These are phyloP conservation scores for Dactylellina leptospora DNA, from an alignment of 2,329 filamentous ascomycete genomes.

Conservation along the genomic window DNA sequence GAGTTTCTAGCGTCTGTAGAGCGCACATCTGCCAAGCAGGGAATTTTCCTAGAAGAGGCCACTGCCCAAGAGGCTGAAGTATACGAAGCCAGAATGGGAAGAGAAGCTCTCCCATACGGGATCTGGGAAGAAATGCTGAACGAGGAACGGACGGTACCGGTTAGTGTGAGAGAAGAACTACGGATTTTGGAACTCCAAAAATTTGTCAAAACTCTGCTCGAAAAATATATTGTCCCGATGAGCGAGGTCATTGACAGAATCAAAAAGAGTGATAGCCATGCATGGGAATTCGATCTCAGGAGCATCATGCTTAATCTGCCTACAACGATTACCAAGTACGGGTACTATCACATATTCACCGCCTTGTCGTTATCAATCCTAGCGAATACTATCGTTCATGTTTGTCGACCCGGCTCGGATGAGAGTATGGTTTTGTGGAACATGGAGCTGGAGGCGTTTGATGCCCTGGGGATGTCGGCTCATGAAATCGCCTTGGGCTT, in stretches of 20 bases:
- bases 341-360: slow-evolving; percentile 9
- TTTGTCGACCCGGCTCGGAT: background rate
- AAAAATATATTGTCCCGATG: slow-evolving; percentile 11
- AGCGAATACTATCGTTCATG: slow-evolving; percentile 2
- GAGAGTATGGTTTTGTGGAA: slow-evolving; percentile 12
- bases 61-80: background rate
- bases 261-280: background rate
- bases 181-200: slow-evolving; percentile 7
- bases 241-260: slow-evolving; percentile 10
- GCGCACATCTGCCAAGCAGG: background rate
- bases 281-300: slow-evolving; percentile 6
- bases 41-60: slow-evolving; percentile 6
- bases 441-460: background rate
- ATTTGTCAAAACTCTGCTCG: background rate
- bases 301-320: slow-evolving; percentile 13
- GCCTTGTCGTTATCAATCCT: slow-evolving; percentile 6
- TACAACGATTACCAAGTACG: slow-evolving; percentile 7
- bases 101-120: background rate
- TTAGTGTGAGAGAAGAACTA: slow-evolving; percentile 8
- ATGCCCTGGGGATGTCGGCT: background rate
- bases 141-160: background rate
- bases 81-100: background rate
- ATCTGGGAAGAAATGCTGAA: slow-evolving; percentile 4
- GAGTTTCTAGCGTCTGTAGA: background rate
- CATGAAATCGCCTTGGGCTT: background rate